A percentile compares a stretch with the other conserved stretches of the same genome.
These are phyloP conservation scores for Ascoidea asiatica DNA, from an alignment of 805 yeast genomes.

Conservation along the genomic window DNA sequence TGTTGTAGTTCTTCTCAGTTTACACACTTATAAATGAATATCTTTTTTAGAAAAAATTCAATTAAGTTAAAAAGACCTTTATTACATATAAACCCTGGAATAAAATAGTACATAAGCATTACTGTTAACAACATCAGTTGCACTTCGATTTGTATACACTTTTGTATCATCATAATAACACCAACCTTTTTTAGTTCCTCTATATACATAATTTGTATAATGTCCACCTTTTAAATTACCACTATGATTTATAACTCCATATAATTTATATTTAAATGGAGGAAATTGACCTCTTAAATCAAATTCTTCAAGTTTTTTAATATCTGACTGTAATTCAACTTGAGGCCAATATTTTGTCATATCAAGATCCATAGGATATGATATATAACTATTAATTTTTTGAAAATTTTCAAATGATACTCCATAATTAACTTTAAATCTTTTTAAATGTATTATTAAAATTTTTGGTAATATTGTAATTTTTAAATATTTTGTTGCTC, in stretches of 20 bases:
- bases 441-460: constrained; percentile 70
- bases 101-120: constrained; percentile 82
- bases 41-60: background rate
- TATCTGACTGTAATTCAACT: constrained; percentile 23
- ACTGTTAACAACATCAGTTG: constrained; percentile 43
- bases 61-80: background rate
- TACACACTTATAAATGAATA: background rate
- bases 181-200: constrained; percentile 53
- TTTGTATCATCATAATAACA: constrained; percentile 71
- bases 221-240: constrained; percentile 83
- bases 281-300: constrained; percentile 67
- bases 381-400: constrained; percentile 54
- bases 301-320: constrained; percentile 28
- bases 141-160: constrained; percentile 37
- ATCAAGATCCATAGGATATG: constrained; percentile 56
- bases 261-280: constrained; percentile 66
- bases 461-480: constrained; percentile 72
- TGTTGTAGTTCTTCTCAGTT: background rate
- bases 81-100: constrained; percentile 22
- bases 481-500: constrained; percentile 52
- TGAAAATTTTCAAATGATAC: constrained; percentile 23
- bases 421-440: constrained; percentile 38
- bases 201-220: constrained; percentile 70
- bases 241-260: constrained; percentile 73
- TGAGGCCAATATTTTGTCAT: constrained; percentile 64